These are phyloP conservation scores for Hypoxylon crocopeplum DNA, from an alignment of 495 filamentous ascomycete species.

Conservation along the genomic window DNA sequence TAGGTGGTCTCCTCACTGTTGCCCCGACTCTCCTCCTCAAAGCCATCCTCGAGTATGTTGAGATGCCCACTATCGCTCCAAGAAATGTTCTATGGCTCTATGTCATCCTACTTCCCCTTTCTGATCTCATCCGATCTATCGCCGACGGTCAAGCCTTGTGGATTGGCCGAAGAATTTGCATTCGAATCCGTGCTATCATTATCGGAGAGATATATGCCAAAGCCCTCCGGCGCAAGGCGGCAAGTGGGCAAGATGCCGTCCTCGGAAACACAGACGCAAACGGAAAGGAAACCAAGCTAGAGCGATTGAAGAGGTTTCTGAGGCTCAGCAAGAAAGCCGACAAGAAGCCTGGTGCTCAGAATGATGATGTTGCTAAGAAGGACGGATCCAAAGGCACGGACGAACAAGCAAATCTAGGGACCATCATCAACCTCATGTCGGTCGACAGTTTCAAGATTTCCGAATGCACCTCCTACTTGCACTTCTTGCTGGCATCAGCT, in stretches of 20 bases:
- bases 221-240: conserved; percentile 88
- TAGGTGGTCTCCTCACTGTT: conserved; percentile 84
- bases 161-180: conserved; percentile 92
- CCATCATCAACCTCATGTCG: conserved; percentile 98
- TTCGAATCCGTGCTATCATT: conserved; percentile 90
- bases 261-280: conserved; percentile 59
- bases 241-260: conserved; percentile 72
- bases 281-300: conserved; percentile 55
- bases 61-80: conserved; percentile 78
- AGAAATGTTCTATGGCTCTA: conserved; percentile 95
- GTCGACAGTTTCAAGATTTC: conserved; percentile 99
- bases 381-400: conserved; percentile 53
- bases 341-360: conserved; percentile 39
- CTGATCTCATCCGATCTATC: conserved; percentile 77
- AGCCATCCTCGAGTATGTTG: conserved; percentile 90
- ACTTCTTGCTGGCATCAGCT: conserved; percentile 86
- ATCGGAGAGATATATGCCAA: conserved; percentile 99
- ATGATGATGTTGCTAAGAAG: conserved; percentile 41
- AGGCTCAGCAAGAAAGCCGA: conserved; percentile 65
- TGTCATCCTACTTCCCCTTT: conserved; percentile 85
- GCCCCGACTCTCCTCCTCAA: conserved; percentile 89
- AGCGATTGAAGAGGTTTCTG: conserved; percentile 57
- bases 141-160: conserved; percentile 88
- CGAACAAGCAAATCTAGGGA: conserved; percentile 87
- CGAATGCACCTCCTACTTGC: conserved; percentile 88